Conservation (phyloP, 352 stramenopile species). For the Phytophthora citrophthora region DNA sequence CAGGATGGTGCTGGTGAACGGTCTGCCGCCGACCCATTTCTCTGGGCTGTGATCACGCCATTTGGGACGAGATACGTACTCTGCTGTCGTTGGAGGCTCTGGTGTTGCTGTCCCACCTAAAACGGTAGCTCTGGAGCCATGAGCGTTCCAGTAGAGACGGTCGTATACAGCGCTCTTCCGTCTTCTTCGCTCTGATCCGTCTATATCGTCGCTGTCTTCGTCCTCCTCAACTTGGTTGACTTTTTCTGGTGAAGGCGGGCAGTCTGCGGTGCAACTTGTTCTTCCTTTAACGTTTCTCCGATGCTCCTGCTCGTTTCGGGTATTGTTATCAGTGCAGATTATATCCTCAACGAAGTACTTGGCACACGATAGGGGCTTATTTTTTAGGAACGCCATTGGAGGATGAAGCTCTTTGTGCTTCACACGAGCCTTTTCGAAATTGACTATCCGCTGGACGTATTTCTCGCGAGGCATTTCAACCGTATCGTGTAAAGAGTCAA, state of each 20-base stretch:
- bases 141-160: conserved; percentile 36
- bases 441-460: conserved; percentile 52
- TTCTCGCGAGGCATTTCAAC: conserved; percentile 41
- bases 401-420: conserved; percentile 78
- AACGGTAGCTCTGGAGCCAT: conserved; percentile 25
- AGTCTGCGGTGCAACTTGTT: conserved; percentile 34
- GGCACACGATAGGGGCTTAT: conserved; percentile 60
- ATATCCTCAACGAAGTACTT: conserved; percentile 71
- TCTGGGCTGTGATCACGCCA: conserved; percentile 59
- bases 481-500: conserved; percentile 22
- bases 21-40: conserved; percentile 54
- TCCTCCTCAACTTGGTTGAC: conserved; percentile 26
- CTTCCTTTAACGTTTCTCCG: conserved; percentile 5
- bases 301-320: conserved; percentile 13
- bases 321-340: conserved; percentile 33
- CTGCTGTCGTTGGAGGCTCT: conserved; percentile 48
- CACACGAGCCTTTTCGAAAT: conserved; percentile 61
- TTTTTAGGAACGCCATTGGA: conserved; percentile 60
- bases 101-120: conserved; percentile 23
- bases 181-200: conserved; percentile 10
- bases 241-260: conserved; percentile 30
- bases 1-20: conserved; percentile 57
- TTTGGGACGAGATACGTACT: conserved; percentile 62
- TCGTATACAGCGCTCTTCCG: conserved; percentile 33
- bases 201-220: conserved; percentile 22